These are phyloP conservation scores for Penicillium sp. DNA, from an alignment of 2,329 filamentous ascomycete genomes.

Conservation along the genomic window DNA sequence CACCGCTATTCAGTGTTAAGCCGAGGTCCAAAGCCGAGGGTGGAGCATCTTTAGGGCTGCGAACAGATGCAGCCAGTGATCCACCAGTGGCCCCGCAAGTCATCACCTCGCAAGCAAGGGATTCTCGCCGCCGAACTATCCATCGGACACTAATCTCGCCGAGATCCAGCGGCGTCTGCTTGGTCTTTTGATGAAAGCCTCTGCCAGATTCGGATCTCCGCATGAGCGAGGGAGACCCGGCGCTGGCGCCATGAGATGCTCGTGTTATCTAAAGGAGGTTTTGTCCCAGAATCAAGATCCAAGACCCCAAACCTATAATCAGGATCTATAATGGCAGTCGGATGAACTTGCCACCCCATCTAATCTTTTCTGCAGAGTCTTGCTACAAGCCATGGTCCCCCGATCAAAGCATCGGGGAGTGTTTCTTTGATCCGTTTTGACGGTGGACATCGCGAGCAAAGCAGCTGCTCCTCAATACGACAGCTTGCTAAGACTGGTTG, in stretches of 20 bases:
- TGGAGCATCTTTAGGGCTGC: neutral
- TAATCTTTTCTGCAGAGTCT: neutral
- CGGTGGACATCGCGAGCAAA: neutral
- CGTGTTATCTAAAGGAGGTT: slow-evolving; percentile 3
- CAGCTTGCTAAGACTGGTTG: slow-evolving; percentile 1
- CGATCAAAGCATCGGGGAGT: neutral
- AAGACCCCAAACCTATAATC: slow-evolving; percentile 9
- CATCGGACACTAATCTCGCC: slow-evolving; percentile 17
- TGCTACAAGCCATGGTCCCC: neutral
- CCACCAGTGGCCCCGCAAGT: neutral
- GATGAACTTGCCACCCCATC: neutral
- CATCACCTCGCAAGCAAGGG: slow-evolving; percentile 8
- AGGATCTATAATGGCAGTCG: slow-evolving; percentile 5
- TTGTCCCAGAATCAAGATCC: slow-evolving; percentile 4
- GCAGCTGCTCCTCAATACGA: neutral
- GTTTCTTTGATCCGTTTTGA: neutral
- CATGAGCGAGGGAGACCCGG: slow-evolving; percentile 5
- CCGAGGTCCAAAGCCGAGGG: slow-evolving; percentile 10
- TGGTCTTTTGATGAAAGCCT: slow-evolving; percentile 4
- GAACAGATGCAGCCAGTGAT: neutral
- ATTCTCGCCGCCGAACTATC: neutral
- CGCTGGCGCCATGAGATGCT: slow-evolving; percentile 4
- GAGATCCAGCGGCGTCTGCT: slow-evolving; percentile 8
- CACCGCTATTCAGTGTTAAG: neutral
- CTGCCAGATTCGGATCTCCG: slow-evolving; percentile 7